A percentile compares a stretch with the other conserved stretches of the same genome.
phyloP scores from a whole-genome alignment of 345 rosid species.

The Citropsis articulata region DNA sequence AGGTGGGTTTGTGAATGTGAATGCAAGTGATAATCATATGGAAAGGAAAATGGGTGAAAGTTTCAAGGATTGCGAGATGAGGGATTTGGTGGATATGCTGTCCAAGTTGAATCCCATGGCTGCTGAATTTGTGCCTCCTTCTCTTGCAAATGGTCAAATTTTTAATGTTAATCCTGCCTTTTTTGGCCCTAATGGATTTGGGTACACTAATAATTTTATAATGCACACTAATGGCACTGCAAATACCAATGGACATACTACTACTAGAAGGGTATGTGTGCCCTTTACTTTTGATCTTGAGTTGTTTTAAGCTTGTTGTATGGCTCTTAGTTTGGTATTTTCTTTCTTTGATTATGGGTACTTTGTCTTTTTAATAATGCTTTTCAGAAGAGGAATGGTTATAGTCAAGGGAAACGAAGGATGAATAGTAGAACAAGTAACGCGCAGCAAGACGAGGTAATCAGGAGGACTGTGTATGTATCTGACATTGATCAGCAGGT shows the following conservation, averaged over 20 bases:
- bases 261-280: constrained; percentile 62
- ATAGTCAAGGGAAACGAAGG: constrained; percentile 71
- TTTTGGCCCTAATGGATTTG: constrained; percentile 50
- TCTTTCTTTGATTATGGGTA: neutral
- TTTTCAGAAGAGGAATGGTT: constrained; percentile 66
- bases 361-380: constrained; percentile 5
- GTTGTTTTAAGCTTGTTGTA: neutral
- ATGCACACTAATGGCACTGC: constrained; percentile 38
- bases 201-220: constrained; percentile 53
- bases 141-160: constrained; percentile 36
- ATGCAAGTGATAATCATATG: constrained; percentile 25
- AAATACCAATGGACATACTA: constrained; percentile 47
- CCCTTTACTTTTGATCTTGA: neutral
- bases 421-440: constrained; percentile 72
- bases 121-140: constrained; percentile 89
- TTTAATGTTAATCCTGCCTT: constrained; percentile 30
- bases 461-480: constrained; percentile 80
- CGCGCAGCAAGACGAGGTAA: constrained; percentile 91
- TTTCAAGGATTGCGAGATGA: constrained; percentile 54
- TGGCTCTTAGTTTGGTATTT: constrained; percentile 12
- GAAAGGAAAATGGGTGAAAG: constrained; percentile 26
- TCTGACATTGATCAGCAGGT: constrained; percentile 84
- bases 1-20: constrained; percentile 21
- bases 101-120: constrained; percentile 97
- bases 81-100: constrained; percentile 70